These are phyloP conservation scores for Exophiala sp. DNA, from an alignment of 2,329 filamentous ascomycete species.

Conservation along the genomic window DNA sequence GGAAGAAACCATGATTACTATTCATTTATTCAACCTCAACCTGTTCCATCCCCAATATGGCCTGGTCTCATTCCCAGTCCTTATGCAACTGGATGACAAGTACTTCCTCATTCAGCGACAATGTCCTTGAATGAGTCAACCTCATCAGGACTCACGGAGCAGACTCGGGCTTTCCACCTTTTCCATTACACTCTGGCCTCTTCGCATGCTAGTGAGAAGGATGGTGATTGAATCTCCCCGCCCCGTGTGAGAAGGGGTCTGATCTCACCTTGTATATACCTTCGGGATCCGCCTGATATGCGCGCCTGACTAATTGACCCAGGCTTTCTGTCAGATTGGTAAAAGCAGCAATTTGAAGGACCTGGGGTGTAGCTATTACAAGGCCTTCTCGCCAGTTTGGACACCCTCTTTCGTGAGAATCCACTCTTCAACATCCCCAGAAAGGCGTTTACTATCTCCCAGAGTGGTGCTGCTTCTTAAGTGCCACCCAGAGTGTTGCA, in stretches of 20 bases:
- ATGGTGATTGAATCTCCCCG: neutral
- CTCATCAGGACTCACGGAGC: neutral
- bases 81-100: constrained; percentile 8
- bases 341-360: constrained; percentile 12
- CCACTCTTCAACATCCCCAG: constrained; percentile 5
- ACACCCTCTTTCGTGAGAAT: constrained; percentile 6
- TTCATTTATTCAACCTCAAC: no score
- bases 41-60: no score
- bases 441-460: neutral
- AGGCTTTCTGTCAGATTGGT: neutral
- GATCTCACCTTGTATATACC: neutral
- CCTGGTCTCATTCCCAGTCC: neutral
- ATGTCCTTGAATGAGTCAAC: neutral
- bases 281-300: neutral
- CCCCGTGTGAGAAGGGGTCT: neutral
- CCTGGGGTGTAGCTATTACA: constrained; percentile 8
- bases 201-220: neutral
- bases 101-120: constrained; percentile 6
- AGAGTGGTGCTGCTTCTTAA: no score
- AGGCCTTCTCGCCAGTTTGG: constrained; percentile 3
- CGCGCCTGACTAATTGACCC: constrained; percentile 12
- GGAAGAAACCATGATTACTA: no score
- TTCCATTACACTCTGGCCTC: neutral
- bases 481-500: no score
- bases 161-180: neutral